Percentiles rank a stretch among this genome's conserved stretches.
These are phyloP conservation scores for Tremellales sp. DNA, from an alignment of 1,284 basidiomycete species.

Conservation along the genomic window DNA sequence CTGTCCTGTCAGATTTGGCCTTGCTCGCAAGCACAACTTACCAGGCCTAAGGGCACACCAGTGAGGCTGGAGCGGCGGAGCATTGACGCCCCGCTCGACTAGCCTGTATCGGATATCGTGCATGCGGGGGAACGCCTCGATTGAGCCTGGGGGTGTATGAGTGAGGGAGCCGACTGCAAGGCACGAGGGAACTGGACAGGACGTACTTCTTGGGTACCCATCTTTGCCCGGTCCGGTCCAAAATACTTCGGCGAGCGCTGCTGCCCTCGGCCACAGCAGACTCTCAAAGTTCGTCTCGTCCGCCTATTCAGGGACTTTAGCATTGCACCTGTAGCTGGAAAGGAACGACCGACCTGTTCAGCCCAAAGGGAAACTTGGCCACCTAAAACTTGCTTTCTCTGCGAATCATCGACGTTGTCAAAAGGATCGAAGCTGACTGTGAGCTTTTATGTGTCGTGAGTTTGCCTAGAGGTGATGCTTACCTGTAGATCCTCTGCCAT, in stretches of 20 bases:
- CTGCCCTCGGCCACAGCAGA: slow-evolving; percentile 73
- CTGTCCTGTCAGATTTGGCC: background rate
- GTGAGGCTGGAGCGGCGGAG: slow-evolving; percentile 69
- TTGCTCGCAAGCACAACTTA: slow-evolving; percentile 1
- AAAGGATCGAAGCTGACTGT: slow-evolving; percentile 66
- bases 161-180: no score
- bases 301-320: no score
- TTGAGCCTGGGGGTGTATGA: slow-evolving; percentile 45
- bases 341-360: slow-evolving; percentile 55
- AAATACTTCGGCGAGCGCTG: slow-evolving; percentile 72
- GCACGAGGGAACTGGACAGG: background rate
- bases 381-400: slow-evolving; percentile 61
- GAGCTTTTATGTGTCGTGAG: background rate
- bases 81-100: slow-evolving; percentile 61
- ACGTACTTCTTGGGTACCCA: slow-evolving; percentile 21
- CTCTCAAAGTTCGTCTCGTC: slow-evolving; percentile 65
- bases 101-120: slow-evolving; percentile 70
- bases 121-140: slow-evolving; percentile 65
- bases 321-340: background rate
- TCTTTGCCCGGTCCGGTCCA: slow-evolving; percentile 61
- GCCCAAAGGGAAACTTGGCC: slow-evolving; percentile 70
- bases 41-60: slow-evolving; percentile 75
- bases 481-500: slow-evolving; percentile 59
- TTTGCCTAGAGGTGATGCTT: slow-evolving; percentile 3
- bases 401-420: slow-evolving; percentile 54